phyloP scores from a whole-genome alignment of 1,139 yeast species.

The Petasospora rhodanensis region DNA sequence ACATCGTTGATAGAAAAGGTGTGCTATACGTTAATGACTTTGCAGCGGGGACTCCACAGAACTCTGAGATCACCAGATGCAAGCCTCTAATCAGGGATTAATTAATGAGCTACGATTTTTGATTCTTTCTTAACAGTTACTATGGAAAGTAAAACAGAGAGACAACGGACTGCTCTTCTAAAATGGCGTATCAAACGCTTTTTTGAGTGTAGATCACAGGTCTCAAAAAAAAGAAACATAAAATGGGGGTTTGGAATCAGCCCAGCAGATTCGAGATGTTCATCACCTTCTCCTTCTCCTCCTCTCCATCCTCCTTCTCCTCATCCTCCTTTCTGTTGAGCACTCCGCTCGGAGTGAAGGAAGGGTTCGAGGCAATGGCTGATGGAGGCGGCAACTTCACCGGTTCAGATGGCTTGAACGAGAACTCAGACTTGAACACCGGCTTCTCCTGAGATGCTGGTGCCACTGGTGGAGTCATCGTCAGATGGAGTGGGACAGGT shows the following conservation, averaged over 20 bases:
- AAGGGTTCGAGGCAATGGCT: slow-evolving; percentile 14
- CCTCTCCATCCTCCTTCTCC: slow-evolving; percentile 1
- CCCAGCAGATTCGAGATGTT: slow-evolving; percentile 22
- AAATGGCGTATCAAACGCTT: slow-evolving; percentile 6
- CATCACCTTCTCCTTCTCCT: slow-evolving; percentile 20
- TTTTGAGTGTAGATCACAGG: no score
- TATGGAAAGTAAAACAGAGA: neutral
- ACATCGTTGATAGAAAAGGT: slow-evolving; percentile 78
- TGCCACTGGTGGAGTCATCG: slow-evolving; percentile 9
- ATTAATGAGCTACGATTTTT: no score
- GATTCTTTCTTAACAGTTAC: neutral
- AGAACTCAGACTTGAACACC: slow-evolving; percentile 18
- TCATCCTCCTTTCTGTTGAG: slow-evolving; percentile 1
- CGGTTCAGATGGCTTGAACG: slow-evolving; percentile 10
- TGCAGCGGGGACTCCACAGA: slow-evolving; percentile 59
- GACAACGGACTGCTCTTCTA: neutral
- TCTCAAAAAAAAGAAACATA: no score
- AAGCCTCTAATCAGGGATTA: slow-evolving; percentile 13
- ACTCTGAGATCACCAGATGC: slow-evolving; percentile 22
- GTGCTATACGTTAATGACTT: slow-evolving; percentile 75
- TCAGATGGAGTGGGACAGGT: slow-evolving; percentile 10
- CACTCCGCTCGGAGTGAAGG: slow-evolving; percentile 7
- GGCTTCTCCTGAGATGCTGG: slow-evolving; percentile 7
- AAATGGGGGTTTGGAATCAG: no score
- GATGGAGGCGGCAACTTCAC: slow-evolving; percentile 20